Evolutionary conservation across 768 basidiomycete species (phyloP), one percentile per base, ranked within the genome.

Genomic region (Chalciporus chontae): DNA sequence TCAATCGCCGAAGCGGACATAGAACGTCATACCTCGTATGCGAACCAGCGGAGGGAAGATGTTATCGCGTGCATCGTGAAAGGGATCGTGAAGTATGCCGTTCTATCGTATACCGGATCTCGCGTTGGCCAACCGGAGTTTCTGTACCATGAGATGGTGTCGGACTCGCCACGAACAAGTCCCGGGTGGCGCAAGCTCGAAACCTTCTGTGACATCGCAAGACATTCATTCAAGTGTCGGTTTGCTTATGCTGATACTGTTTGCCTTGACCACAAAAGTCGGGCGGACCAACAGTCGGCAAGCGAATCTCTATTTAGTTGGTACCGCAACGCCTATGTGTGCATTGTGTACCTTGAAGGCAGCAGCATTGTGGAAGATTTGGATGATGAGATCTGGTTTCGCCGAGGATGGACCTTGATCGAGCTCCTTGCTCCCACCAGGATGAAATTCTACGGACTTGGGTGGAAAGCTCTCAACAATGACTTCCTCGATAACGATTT

Each of bases 291-390:
- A 11, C 19, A 52, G 29, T 10, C 5, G 23, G 39, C 43, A 8
- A 21, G 34, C 4, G 18, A 50, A 26, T 52, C 31, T 9, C 18
- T 47, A 4, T 61, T 63, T 24, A 31, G 46, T 29, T 61, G 61
- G 57, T 61, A 31, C 23, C 57, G 58, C 45, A 60, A 63, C 7
- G 57, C 60, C 9, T 50, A 63, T 13, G 40, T 63, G 3, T 61
- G 54, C 43, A 53, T 61, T 23, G 45, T 45, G 7, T 39, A 61
- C 47, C 57, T 63, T 42, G 40, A 24, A 15, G 0, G 27, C 51
- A 17, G 18, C 42, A 15, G 40, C 32, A 18, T 17, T 24, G 14
- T 53, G 36, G 17, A 45, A 53, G 14, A 49, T 63, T 9, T 36
- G 51, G 10, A 14, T 9, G 14, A n/a, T 1, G 50, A 57, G 19